Evolutionary conservation across 768 basidiomycete species (phyloP), one percentile per base, ranked within the genome.

Genomic region (Russula ochroleuca): DNA sequence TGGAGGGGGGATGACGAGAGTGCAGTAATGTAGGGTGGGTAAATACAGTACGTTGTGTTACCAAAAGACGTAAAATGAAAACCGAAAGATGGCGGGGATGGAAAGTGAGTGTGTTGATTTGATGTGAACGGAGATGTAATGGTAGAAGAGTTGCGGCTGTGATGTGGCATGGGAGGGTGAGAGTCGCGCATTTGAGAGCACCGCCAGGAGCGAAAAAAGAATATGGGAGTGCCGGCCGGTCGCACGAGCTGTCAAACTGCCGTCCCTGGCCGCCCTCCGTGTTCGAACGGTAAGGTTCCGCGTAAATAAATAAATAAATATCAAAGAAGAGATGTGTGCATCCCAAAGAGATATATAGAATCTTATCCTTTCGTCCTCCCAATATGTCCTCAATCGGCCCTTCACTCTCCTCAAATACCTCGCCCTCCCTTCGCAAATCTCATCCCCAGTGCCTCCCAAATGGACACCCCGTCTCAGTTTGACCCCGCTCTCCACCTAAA

Each of bases 401-500:
- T 65, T 55, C 64, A 48, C 59, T 41, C 58, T 65, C 64, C 50
- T 61, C 65, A 66, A 55, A 67, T 59, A 62, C 67, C 56, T 43
- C 48, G 41, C 57, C 59, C 53, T 57, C 33, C 57, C 55, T 53
- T 33, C 48, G 37, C 47, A 23, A 50, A n/a, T 59, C 59, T 57
- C 66, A 59, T 53, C 64, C 45, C 65, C 66, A 45, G 54, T 76
- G 75, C 83, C 72, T 79, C 83, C 72, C 57, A 62, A 41, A 64
- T 64, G 63, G 63, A 64, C 45, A 0, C 63, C 28, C 63, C 59
- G 57, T 28, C 58, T 17, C 62, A 63, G 50, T 67, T 61, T 25
- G 66, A 67, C 0, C 17, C 57, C 41, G 1, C 66, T 38, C 35
- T 64, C 6, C 52, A 38, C 14, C 62, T 86, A 73, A 89, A 89